Evolutionary conservation across 306 rosid genomes (phyloP).

Genomic region (Vigna trinervia): DNA sequence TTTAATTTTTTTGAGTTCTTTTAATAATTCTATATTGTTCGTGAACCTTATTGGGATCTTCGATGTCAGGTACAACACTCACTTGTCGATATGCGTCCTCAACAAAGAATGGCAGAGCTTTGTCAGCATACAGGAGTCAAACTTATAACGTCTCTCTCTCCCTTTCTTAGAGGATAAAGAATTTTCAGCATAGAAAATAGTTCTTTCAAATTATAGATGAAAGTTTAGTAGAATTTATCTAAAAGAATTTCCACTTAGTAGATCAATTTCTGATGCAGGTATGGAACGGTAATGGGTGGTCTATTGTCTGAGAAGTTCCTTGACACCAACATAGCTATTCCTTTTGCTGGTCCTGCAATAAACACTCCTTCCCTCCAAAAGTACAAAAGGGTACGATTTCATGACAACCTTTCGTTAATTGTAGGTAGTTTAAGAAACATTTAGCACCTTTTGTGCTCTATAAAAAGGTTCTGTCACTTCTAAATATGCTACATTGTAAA

Average conservation of each 20-base stretch:
- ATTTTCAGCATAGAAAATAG: constrained; percentile 1
- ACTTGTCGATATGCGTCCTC: constrained; percentile 94
- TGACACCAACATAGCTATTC: constrained; percentile 82
- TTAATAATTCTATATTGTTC: constrained; percentile 1
- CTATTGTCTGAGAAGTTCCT: constrained; percentile 91
- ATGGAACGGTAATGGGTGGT: constrained; percentile 97
- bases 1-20: not conserved
- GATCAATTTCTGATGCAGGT: constrained; percentile 63
- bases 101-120: constrained; percentile 90
- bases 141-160: constrained; percentile 82
- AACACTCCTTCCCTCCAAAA: constrained; percentile 96
- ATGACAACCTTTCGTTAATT: constrained; percentile 8
- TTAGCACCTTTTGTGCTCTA: constrained; percentile 16
- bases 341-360: constrained; percentile 86
- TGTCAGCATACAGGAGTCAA: constrained; percentile 93
- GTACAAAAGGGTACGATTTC: constrained; percentile 80
- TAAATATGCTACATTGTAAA: constrained; percentile 22
- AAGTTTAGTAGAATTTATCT: constrained; percentile 8
- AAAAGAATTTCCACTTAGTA: constrained; percentile 1
- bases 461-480: constrained; percentile 2
- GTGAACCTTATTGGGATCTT: constrained; percentile 20
- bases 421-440: constrained; percentile 29
- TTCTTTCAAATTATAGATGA: constrained; percentile 28
- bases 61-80: constrained; percentile 86
- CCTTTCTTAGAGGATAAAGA: not conserved